Evolutionary conservation across 495 filamentous ascomycete species (phyloP), one percentile per base, ranked within the genome.

Genomic region (Penicillium goetzii): DNA sequence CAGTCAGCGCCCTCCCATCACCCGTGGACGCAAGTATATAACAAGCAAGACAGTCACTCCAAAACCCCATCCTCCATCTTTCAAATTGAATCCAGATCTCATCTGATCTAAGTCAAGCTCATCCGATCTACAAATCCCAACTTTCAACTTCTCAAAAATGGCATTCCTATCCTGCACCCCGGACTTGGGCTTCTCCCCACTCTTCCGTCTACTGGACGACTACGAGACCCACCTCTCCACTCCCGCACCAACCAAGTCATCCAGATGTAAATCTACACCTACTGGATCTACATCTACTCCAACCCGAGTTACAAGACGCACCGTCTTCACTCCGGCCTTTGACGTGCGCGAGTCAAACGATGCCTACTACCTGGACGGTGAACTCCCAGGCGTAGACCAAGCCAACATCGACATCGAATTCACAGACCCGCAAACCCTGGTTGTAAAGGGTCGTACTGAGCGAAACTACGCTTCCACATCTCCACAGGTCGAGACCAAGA

Each of bases 371-470:
- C 87, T 98, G 2, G 87, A 95, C 68, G 93, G 92, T 68, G 94
- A 97, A 75, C 84, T 97, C 0, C 92, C 94, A 0, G 94, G 94
- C 41, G 82, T 93, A 51, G 84, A 90, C 53, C 89, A 91, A 70
- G 85, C 89, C 60, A 82, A 96, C 68, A 76, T 97, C 64, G 78
- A 85, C 56, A 90, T 97, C 68, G 92, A 96, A 74, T 97, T 97
- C 82, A 86, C 85, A 54, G 93, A 97, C 71, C 76, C 82, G 5
- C 83, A 90, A 55, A 97, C 90, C 15, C 78, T 98, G 5, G 81
- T 86, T 53, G 84, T 97, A 72, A 83, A 83, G 57, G 94, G 93
- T 47, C 85, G 77, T 51, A 81, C 84, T 28, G 88, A 92, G 70
- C 84, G 85, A 63, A 74, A 73, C 41, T 84, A 87, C 72, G 12